These are phyloP conservation scores for Ganoderma lingzhi DNA, from an alignment of 1,284 basidiomycete genomes.

Conservation along the genomic window DNA sequence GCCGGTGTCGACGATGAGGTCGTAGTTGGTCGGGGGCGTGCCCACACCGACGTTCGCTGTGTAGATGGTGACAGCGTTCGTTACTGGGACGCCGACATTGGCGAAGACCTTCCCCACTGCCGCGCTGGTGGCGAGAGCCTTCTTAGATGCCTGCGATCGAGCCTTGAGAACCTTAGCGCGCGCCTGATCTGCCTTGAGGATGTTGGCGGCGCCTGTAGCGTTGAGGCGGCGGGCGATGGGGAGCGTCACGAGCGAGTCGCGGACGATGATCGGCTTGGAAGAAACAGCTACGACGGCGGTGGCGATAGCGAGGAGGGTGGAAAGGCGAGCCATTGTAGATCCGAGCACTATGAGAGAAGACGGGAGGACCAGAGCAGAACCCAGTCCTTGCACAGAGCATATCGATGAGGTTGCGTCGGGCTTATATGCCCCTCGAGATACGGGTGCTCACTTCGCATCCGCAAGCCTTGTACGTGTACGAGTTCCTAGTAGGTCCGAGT, in stretches of 20 bases:
- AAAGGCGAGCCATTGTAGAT: conserved; percentile 2
- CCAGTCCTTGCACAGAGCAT: neutral
- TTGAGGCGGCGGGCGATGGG: conserved; percentile 38
- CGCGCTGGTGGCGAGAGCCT: conserved; percentile 1
- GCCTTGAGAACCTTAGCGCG: conserved; percentile 36
- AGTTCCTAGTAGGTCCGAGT: neutral
- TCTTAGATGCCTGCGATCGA: conserved; percentile 17
- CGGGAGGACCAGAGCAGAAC: neutral
- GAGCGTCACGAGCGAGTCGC: conserved; percentile 35
- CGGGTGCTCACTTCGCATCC: neutral
- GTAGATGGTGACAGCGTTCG: conserved; percentile 38
- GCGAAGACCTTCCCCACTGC: conserved; percentile 30
- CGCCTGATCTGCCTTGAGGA: conserved; percentile 37
- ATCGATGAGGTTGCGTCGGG: neutral
- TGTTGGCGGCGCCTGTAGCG: conserved; percentile 26
- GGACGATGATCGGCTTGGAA: conserved; percentile 34
- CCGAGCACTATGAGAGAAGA: neutral
- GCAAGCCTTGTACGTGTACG: neutral
- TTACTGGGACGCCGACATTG: conserved; percentile 34
- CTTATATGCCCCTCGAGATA: neutral
- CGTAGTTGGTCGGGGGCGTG: conserved; percentile 36
- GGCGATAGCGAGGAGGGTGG: conserved; percentile 29
- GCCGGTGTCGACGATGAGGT: conserved; percentile 41
- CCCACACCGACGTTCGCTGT: conserved; percentile 38
- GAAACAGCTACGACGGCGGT: conserved; percentile 18